Base-by-base conservation (phyloP, 208 protist genomes). In the Wallacemonas rigidus region DNA sequence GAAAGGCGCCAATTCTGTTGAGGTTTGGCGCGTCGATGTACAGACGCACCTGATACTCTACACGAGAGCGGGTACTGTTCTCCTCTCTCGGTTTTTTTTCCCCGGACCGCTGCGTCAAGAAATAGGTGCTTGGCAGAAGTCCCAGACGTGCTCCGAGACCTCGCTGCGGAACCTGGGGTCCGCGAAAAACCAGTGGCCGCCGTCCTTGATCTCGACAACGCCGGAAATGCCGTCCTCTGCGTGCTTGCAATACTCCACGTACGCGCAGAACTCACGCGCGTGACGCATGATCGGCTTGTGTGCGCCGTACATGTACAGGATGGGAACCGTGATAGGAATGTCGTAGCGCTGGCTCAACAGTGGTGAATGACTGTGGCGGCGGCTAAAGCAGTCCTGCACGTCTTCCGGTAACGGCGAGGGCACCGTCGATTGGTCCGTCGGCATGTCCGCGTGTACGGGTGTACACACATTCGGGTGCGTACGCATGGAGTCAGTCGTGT, bases 121-220 rank as follows among this genome's bases (percentile, higher is more conserved):
- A 7, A 2, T 14, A 9, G 26, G 4, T 12, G 75, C 79, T 15
- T 70, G 74, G 36, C 89, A 69, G 69, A 94, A 89, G 38, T 86
- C 83, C 5, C 58, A 60, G 5, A 90, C 75, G 15, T 73, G 76
- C 56, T 88, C 67, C 0, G 77, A 76, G n/a, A 92, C 87, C 58
- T 82, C 72, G 51, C 67, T 67, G 41, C 79, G 81, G 53, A 83
- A 85, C 55, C 77, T 77, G 3, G 74, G 70, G 58, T 92, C 89
- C 1, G 89, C 85, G 55, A 92, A 95, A 71, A 92, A 95, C 87
- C 87, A 95, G 71, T 92, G 87, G 0, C 87, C 87, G 1, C 82
- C 87, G n/a, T 82, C 85, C 41, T 81, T 73, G 17, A 95, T 73
- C 55, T 77, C 72, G 1, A 95, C 76, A 47, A 90, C 89, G 45